Conservation (phyloP, 75 land plant genomes). For the Chamaecyparis obtusa region DNA sequence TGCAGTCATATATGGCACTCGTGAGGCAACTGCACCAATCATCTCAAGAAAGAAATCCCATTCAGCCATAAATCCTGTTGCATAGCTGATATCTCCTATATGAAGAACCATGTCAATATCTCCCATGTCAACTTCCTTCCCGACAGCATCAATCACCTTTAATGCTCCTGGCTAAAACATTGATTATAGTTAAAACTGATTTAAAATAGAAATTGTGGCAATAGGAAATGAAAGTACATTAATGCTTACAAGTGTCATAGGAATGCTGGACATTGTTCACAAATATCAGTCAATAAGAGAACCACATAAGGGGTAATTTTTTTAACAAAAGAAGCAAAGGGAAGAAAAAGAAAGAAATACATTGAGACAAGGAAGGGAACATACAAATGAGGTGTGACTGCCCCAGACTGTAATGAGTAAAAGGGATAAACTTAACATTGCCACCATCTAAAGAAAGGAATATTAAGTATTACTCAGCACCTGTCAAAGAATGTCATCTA, state of each 20-base stretch:
- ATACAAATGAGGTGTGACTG: neutral
- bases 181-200: neutral
- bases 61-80: slow-evolving; percentile 49
- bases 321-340: neutral
- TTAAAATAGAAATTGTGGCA: neutral
- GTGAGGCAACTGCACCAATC: slow-evolving; percentile 39
- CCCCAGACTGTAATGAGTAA: neutral
- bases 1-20: slow-evolving; percentile 47
- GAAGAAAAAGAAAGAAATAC: neutral
- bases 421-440: neutral
- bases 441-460: neutral
- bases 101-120: slow-evolving; percentile 34
- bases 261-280: neutral
- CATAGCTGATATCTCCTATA: slow-evolving; percentile 53
- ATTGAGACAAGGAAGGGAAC: neutral
- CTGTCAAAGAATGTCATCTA: neutral
- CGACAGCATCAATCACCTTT: slow-evolving; percentile 30
- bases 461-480: neutral
- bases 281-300: neutral
- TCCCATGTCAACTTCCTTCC: slow-evolving; percentile 19
- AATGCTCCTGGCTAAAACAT: slow-evolving; percentile 45
- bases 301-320: neutral
- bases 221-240: neutral
- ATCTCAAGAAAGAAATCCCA: slow-evolving; percentile 52
- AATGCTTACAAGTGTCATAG: neutral